Base-by-base conservation (phyloP, 805 yeast species). In the Kluyveromyces lactis region DNA sequence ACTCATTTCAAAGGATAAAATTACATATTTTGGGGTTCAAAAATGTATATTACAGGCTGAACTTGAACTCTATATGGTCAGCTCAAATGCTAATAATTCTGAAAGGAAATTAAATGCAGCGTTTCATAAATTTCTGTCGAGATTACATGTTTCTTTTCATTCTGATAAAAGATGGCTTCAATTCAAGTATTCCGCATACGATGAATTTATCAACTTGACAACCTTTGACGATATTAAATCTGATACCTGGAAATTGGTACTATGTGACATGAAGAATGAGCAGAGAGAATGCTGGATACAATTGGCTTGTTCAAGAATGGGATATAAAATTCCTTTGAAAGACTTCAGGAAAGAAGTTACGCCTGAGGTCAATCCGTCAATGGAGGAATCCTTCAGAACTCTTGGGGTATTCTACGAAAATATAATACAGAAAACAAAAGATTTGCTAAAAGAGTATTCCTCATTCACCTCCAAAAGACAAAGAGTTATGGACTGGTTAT, bases 401-500 rank as follows among this genome's bases (percentile, higher is more conserved):
- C 56, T 53, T 23, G 45, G 42, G 4, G 31, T 31, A 1, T 57
- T 58, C 26, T 58, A 53, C 39, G 53, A 59, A 7, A 54, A 58
- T 9, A 82, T 76, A 48, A 58, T 79, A 30, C 52, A 55, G 1
- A 56, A 76, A 13, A 84, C 95, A 0, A 75, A 75, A 40, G 49
- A 49, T 21, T 33, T 55, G 9, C 34, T 61, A 9, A 38, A 51
- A 1, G 32, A 47, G 10, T 50, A 42, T 27, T 43, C 41, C 33
- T 30, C 43, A 11, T 49, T 55, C 41, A 47, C 40, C 4, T 48
- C 49, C 2, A 50, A 46, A 26, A 68, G 86, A 41, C 71, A 77
- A 12, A 71, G 90, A 45, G 71, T 86, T 0, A 79, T 83, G 5
- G 89, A 84, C 50, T 67, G 80, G 4, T 65, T 92, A 12, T 78